Evolutionary conservation across 495 filamentous ascomycete genomes (phyloP), one percentile per base, ranked within the genome.

Genomic region (Aspergillus coremiiformis): DNA sequence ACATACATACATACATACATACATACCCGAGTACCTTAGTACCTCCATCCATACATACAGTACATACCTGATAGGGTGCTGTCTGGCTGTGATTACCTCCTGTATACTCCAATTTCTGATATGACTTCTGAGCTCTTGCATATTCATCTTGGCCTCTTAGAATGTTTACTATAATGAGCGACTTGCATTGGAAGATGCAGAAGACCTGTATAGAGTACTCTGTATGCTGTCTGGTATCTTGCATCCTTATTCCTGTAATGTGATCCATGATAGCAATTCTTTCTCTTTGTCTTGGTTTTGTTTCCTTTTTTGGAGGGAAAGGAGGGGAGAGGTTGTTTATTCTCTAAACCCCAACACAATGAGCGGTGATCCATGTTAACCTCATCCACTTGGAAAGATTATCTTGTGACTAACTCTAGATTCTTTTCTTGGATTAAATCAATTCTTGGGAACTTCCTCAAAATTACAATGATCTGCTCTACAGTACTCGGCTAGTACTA

Each of bases 401-500:
- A n/a, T n/a, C n/a, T n/a, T n/a, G 9, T 39, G 5, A 8, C 12
- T 39, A 17, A 19, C 20, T 47, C 8, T 2, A 35, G 9, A 35
- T 44, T 4, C 21, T 35, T 11, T 32, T 44, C 15, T 32, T 44
- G 37, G 10, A n/a, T 39, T 20, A 12, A 20, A 21, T 30, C 30
- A 11, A 19, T 51, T 30, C 22, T 39, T 21, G 6, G n/a, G 24
- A 17, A 8, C 1, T 41, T 42, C 19, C 19, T 39, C 14, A 41
- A 46, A 52, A 59, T 53, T 60, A 55, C 57, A 46, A 56, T 56
- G 53, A 56, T 60, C 57, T 52, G 53, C 57, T 51, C 27, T 26
- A 56, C 53, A 51, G 47, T 51, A 51, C 37, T 11, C n/a, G 44
- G 15, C 29, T 51, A 47, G 48, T 56, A 56, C 54, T 48, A 52